Base-by-base conservation (phyloP, 169 alveolate genomes). In the Cryptosporidium parvum region DNA sequence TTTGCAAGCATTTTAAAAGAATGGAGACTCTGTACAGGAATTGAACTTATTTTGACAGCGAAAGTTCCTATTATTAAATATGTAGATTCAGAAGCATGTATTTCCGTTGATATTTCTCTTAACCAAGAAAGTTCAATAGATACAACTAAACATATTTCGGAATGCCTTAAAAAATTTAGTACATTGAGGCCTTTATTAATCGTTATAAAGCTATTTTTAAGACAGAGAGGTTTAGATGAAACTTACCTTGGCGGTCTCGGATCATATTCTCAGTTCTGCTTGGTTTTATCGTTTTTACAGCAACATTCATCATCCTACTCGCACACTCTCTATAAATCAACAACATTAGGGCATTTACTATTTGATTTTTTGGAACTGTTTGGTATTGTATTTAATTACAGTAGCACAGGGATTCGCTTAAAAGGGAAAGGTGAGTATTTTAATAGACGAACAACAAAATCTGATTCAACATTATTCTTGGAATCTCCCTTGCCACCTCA, bases 181-280 rank as follows among this genome's bases (percentile, higher is more conserved):
- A 52, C 71, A 84, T 86, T 92, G 48, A 86, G 94, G 7, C 94
- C 94, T 3, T 84, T 92, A 10, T 58, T 92, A 84, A 68, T 92
- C 42, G 58, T 89, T 23, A 72, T 85, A 73, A 92, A 92, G 52
- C 35, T 89, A 65, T 70, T 85, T 14, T 85, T 92, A 80, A 91
- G 73, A 18, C 92, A 85, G 42, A 61, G 93, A 10, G 91, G 91
- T 39, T 53, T 92, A 6, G 91, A 85, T 56, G 93, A 92, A 58
- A 91, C 94, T 12, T 87, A 85, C 62, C 75, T 68, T 18, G 94
- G 94, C 12, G 94, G 94, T 18, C 86, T 92, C 56, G 94, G 94
- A 31, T 89, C 94, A 9, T 92, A 89, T 58, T 69, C 92, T 21
- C 92, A 89, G 52, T 92, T 92, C 42, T 80, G 86, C 18, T 67